These are phyloP conservation scores for Amoebophrya sp. DNA, from an alignment of 169 alveolate genomes.

Conservation along the genomic window DNA sequence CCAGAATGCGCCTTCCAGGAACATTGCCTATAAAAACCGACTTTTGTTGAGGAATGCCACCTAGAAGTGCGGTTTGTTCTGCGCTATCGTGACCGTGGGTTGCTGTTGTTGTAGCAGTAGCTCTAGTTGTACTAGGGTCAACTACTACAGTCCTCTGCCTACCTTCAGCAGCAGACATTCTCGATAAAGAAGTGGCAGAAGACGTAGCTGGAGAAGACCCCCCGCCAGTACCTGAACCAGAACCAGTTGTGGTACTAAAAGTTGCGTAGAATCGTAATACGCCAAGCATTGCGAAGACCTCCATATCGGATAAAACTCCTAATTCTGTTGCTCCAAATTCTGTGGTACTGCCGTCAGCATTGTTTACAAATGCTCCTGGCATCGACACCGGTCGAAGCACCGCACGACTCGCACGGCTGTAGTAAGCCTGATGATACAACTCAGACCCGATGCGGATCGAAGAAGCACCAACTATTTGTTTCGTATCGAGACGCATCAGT, in stretches of 20 bases:
- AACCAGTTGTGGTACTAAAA: background rate
- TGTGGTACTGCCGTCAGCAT: background rate
- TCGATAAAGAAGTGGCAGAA: no score
- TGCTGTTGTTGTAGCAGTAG: no score
- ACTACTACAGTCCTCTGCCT: no score
- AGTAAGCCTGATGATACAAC: background rate
- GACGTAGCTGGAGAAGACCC: no score
- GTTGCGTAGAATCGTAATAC: background rate
- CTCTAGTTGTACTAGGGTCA: no score
- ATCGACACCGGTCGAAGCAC: background rate
- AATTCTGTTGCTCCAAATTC: background rate
- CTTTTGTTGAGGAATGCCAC: background rate
- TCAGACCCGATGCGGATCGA: background rate
- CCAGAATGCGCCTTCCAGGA: background rate
- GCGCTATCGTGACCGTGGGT: background rate
- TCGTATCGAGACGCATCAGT: background rate
- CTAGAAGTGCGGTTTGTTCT: background rate
- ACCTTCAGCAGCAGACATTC: no score
- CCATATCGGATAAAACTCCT: background rate
- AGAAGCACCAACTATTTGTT: background rate
- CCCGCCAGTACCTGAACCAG: no score
- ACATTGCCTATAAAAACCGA: background rate
- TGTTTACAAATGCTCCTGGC: no score
- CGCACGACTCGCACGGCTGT: background rate
- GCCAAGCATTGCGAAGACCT: background rate